These are phyloP conservation scores for Holtermanniella nyarrowii DNA, from an alignment of 768 basidiomycete genomes.

Conservation along the genomic window DNA sequence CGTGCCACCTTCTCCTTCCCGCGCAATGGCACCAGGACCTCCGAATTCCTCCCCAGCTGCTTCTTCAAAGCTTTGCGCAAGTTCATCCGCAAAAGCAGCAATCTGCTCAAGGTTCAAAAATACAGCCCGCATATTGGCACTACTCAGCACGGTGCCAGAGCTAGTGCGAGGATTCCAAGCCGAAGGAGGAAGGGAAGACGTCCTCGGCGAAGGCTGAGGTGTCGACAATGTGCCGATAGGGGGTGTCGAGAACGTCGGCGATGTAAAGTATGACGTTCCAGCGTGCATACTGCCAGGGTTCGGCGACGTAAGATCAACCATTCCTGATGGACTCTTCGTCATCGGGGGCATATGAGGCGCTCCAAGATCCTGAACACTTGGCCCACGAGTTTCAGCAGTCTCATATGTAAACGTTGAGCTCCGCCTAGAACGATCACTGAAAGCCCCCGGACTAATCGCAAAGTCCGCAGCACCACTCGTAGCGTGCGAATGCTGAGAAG, in stretches of 20 bases:
- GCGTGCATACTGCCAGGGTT: not conserved
- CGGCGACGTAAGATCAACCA: not conserved
- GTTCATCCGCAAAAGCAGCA: conserved; percentile 33
- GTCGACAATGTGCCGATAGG: conserved; percentile 4
- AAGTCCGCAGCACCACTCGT: conserved; percentile 9
- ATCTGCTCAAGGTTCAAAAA: conserved; percentile 40
- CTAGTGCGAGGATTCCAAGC: not conserved
- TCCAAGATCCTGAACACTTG: conserved; percentile 10
- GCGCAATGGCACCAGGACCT: conserved; percentile 8
- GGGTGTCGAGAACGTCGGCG: conserved; percentile 1
- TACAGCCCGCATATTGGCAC: conserved; percentile 32
- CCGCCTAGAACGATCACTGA: conserved; percentile 14
- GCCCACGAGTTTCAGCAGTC: conserved; percentile 22
- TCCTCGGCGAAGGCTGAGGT: conserved; percentile 11
- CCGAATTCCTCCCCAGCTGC: conserved; percentile 23
- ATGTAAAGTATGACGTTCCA: conserved; percentile 1
- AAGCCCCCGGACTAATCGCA: conserved; percentile 7
- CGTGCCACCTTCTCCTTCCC: conserved; percentile 21
- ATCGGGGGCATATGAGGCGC: conserved; percentile 2
- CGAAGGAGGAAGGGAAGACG: conserved; percentile 1
- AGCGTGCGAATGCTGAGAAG: conserved; percentile 12
- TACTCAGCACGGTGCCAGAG: conserved; percentile 18
- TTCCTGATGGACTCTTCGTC: conserved; percentile 3
- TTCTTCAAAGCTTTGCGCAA: conserved; percentile 33
- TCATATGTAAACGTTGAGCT: conserved; percentile 29